These are phyloP conservation scores for Saccharomyces hybrid DNA, from an alignment of 1,139 yeast species.

Conservation along the genomic window DNA sequence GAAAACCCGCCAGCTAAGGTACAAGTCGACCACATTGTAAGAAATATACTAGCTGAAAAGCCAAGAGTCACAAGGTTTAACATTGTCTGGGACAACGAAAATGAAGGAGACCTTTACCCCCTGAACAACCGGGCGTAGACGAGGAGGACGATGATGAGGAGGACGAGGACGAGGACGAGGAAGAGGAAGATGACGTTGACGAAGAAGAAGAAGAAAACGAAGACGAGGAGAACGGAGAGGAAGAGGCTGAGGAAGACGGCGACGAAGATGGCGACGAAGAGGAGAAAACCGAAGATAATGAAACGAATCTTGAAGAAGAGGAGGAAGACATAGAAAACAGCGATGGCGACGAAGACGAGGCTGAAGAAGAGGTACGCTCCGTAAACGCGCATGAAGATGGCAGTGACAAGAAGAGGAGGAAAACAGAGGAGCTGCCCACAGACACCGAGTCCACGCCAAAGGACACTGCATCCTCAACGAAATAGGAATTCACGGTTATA, in stretches of 20 bases:
- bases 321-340: constrained; percentile 31
- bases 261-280: constrained; percentile 37
- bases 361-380: constrained; percentile 20
- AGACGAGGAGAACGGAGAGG: constrained; percentile 36
- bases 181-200: constrained; percentile 44
- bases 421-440: constrained; percentile 10
- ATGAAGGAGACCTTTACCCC: constrained; percentile 67
- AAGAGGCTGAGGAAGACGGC: constrained; percentile 32
- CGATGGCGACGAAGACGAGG: constrained; percentile 28
- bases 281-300: constrained; percentile 35
- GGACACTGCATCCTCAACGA: not conserved
- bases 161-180: constrained; percentile 49
- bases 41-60: constrained; percentile 92
- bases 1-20: constrained; percentile 89
- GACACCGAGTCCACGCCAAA: not conserved
- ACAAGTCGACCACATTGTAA: constrained; percentile 86
- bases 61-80: constrained; percentile 95
- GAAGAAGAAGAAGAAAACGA: constrained; percentile 40
- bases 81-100: constrained; percentile 82
- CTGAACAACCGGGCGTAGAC: constrained; percentile 57
- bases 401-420: constrained; percentile 12
- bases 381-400: constrained; percentile 9
- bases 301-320: constrained; percentile 33
- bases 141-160: constrained; percentile 51
- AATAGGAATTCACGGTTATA: not conserved